phyloP scores from a whole-genome alignment of 192 early-diverging fungal genomes.

The Mortierella alpina region DNA sequence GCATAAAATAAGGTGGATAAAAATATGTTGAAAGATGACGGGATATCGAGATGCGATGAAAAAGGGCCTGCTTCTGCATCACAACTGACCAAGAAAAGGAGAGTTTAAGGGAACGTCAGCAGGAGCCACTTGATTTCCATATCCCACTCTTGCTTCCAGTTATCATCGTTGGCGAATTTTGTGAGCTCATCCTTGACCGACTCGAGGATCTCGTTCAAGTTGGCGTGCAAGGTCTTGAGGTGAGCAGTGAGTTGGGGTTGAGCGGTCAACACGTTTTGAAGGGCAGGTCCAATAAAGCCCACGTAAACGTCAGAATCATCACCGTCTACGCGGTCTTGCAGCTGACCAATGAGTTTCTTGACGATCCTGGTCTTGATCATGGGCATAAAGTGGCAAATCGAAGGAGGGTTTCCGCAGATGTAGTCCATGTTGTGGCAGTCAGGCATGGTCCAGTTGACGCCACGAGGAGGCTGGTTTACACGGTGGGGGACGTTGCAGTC shows the following conservation, averaged over 20 bases:
- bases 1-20: too few species aligned
- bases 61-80: slow-evolving; percentile 7
- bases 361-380: slow-evolving; percentile 57
- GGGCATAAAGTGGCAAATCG: slow-evolving; percentile 65
- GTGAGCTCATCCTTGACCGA: slow-evolving; percentile 18
- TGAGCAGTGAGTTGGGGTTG: slow-evolving; percentile 19
- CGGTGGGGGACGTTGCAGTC: slow-evolving; percentile 65
- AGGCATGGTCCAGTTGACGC: slow-evolving; percentile 60
- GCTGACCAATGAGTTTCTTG: slow-evolving; percentile 34
- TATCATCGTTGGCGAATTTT: slow-evolving; percentile 26
- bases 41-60: not conserved
- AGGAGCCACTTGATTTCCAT: slow-evolving; percentile 37
- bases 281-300: slow-evolving; percentile 33
- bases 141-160: slow-evolving; percentile 43
- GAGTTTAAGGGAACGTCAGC: slow-evolving; percentile 48
- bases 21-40: too few species aligned
- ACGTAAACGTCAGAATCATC: slow-evolving; percentile 39
- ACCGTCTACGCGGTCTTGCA: slow-evolving; percentile 32
- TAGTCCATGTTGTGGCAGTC: slow-evolving; percentile 68
- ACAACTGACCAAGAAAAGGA: too few species aligned
- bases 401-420: slow-evolving; percentile 70
- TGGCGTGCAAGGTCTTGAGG: slow-evolving; percentile 25
- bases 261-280: slow-evolving; percentile 1
- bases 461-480: slow-evolving; percentile 60
- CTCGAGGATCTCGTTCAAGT: slow-evolving; percentile 47